Evolutionary conservation across 2,329 filamentous ascomycete species (phyloP), one percentile per base, ranked within the genome.

Genomic region (Colletotrichum coccodes): DNA sequence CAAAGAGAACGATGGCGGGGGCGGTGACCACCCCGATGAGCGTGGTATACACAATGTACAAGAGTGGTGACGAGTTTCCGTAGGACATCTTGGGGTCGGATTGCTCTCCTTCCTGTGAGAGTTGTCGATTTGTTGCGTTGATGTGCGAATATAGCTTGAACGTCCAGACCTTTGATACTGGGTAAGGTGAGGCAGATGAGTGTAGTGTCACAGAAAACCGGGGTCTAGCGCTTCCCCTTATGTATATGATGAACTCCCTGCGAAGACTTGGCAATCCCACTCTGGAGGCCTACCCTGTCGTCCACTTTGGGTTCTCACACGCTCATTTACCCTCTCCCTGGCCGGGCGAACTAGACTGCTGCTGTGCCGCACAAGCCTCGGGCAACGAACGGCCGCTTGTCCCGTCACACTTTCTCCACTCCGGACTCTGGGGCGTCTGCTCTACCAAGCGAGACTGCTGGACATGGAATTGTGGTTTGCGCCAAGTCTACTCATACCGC

Each of bases 1-100:
- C 62, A 68, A 75, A 71, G 30, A 77, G 40, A 16, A 73, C 36
- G 12, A 73, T 1, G 6, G 72, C 60, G 1, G 75, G 71, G 3
- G 75, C 21, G 34, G 47, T 71, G 26, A 64, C 69, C 7, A 73
- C 12, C 3, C 68, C 32, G 9, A 72, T 59, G 40, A 78, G 57
- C 1, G 64, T 70, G 28, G 36, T 53, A 3, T 60, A 68, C 7
- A 70, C 70, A 32, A 76, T 34, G 26, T 26, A n/a, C 6, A 30
- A 3, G n/a, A 40, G 21, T 9, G 16, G 18, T 6, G 7, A n/a
- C n/a, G n/a, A n/a, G n/a, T n/a, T n/a, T n/a, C n/a, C n/a, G n/a
- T n/a, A 16, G 12, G 23, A 16, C 34, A 30, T 60, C 1, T 18
- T 8, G 57, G 14, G n/a, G 30, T 26, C n/a, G 7, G 8, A 21